Evolutionary conservation across 805 yeast species (phyloP), one percentile per base, ranked within the genome.

Genomic region (Grigorovia yakushimaensis): DNA sequence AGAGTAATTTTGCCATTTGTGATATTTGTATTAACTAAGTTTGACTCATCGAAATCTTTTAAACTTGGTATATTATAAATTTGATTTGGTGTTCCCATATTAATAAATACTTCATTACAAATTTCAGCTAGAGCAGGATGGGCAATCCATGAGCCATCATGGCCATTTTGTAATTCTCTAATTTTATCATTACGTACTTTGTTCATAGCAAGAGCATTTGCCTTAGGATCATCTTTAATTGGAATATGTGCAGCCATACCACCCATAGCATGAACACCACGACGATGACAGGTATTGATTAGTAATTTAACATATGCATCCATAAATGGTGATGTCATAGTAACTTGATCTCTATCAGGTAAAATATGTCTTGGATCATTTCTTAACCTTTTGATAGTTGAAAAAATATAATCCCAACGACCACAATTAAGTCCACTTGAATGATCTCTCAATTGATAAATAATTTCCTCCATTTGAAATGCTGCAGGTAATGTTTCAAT

Each of bases 231-330:
- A 53, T 77, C 73, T 65, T 84, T 84, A 68, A 84, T 84, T 53
- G 93, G 91, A 57, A 84, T 82, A 55, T 83, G 85, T 4, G 91
- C 91, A 54, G 93, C 91, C 94, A 84, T 84, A 56, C 94, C 94
- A 57, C 94, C 93, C 80, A 84, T 82, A 18, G 91, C 91, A 61
- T 84, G 89, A 40, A 84, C 91, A 52, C 82, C 84, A 69, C 91
- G 76, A 58, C 77, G 73, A 64, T 84, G 94, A 66, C 88, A 81
- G 41, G 79, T 77, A 64, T 81, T 74, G 55, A 84, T 86, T 64
- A 84, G 72, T 58, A 81, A 74, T 56, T 79, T 78, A 47, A 84
- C 91, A n/a, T 33, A 33, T 15, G 37, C 77, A 23, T 82, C 72
- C 93, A 84, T 84, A 67, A 84, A 84, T 50, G 89, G 86, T 21